phyloP scores from a whole-genome alignment of 805 yeast species.

The Saturnispora silvae region DNA sequence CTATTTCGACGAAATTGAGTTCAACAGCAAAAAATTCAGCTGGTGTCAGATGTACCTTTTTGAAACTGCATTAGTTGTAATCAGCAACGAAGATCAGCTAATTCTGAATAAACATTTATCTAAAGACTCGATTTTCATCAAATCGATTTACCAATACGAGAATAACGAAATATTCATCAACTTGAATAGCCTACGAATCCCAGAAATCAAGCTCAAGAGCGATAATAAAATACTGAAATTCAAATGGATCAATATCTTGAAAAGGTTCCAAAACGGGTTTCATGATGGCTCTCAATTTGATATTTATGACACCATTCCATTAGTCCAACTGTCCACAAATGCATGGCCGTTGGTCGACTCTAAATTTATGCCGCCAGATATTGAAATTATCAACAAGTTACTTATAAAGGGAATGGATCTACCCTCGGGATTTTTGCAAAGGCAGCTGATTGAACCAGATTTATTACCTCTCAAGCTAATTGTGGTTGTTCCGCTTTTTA shows the following conservation, averaged over 20 bases:
- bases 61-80: conserved; percentile 17
- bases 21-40: conserved; percentile 4
- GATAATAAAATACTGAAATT: conserved; percentile 17
- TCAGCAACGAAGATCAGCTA: conserved; percentile 11
- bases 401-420: conserved; percentile 31
- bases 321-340: conserved; percentile 40
- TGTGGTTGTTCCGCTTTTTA: conserved; percentile 19
- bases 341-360: conserved; percentile 34
- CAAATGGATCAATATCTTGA: conserved; percentile 21
- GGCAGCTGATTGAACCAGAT: conserved; percentile 33
- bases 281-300: neutral
- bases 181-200: conserved; percentile 17
- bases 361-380: conserved; percentile 30
- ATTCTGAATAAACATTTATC: conserved; percentile 14
- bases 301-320: conserved; percentile 17
- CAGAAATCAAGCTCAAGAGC: conserved; percentile 17
- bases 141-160: conserved; percentile 19
- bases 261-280: conserved; percentile 14
- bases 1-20: conserved; percentile 16
- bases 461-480: conserved; percentile 18
- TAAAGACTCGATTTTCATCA: conserved; percentile 12
- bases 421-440: conserved; percentile 29
- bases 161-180: conserved; percentile 16
- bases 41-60: conserved; percentile 17
- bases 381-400: conserved; percentile 28